A percentile compares a stretch with the other conserved stretches of the same genome.
Evolutionary conservation across 129 eudicot species (phyloP).

Genomic region (Artemisia argyi): DNA sequence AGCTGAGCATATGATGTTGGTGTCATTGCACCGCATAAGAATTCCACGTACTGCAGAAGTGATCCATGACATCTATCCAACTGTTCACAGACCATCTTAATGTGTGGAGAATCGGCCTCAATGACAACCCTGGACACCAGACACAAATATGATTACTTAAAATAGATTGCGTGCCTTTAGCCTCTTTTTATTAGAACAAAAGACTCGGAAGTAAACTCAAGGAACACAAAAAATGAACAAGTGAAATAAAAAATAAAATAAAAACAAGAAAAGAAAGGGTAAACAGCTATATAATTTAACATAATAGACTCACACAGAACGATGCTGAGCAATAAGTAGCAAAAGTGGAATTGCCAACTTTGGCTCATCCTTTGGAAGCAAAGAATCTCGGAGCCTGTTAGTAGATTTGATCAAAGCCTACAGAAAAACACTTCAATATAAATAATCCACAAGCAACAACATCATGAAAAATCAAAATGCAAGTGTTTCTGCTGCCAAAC

Average conservation of each 20-base stretch:
- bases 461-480: not conserved
- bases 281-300: not conserved
- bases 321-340: conserved; percentile 96
- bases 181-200: no score
- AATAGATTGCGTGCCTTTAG: conserved; percentile 13
- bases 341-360: conserved; percentile 93
- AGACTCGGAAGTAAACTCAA: no score
- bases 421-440: conserved; percentile 8
- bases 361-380: conserved; percentile 93
- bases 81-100: conserved; percentile 97
- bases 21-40: conserved; percentile 81
- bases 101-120: conserved; percentile 83
- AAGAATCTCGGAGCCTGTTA: conserved; percentile 87
- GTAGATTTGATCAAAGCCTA: conserved; percentile 96
- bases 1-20: conserved; percentile 79
- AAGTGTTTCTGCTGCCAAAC: not conserved
- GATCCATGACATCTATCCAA: conserved; percentile 98
- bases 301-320: conserved; percentile 74
- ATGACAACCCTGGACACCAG: conserved; percentile 79
- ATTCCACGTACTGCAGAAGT: conserved; percentile 96
- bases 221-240: not conserved
- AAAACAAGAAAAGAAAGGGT: not conserved
- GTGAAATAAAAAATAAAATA: not conserved
- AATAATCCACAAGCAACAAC: conserved; percentile 12
- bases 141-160: conserved; percentile 17